Conservation (phyloP, 768 basidiomycete genomes). For the Trametes punicea region DNA sequence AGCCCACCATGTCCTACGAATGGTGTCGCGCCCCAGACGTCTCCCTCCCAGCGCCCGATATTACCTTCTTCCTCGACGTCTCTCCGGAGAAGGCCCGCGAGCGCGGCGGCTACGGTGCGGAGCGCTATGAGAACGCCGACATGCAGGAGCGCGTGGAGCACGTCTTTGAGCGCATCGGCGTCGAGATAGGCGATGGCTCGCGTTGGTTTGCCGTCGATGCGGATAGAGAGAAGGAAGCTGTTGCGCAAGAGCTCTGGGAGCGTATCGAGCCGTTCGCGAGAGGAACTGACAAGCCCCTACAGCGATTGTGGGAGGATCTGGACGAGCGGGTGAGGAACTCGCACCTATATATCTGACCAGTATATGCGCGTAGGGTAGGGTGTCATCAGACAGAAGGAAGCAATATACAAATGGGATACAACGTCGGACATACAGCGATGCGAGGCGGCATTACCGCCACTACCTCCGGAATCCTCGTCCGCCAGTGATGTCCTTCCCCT, state of each 20-base stretch:
- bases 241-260: conserved; percentile 55
- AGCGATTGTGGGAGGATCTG: conserved; percentile 47
- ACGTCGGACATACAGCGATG: neutral
- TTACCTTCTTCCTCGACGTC: conserved; percentile 85
- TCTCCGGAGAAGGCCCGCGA: conserved; percentile 60
- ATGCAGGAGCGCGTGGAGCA: conserved; percentile 65
- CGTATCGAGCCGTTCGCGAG: conserved; percentile 42
- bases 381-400: neutral
- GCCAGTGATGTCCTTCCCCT: conserved; percentile 22
- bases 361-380: neutral
- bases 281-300: conserved; percentile 41
- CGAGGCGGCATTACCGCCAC: neutral
- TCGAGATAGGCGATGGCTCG: conserved; percentile 41
- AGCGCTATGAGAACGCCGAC: conserved; percentile 82
- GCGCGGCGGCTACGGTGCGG: conserved; percentile 81
- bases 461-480: conserved; percentile 29
- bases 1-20: conserved; percentile 49
- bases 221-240: conserved; percentile 44
- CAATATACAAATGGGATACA: conserved; percentile 1
- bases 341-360: conserved; percentile 18
- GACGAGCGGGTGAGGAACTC: conserved; percentile 23
- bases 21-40: conserved; percentile 89
- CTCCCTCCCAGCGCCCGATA: conserved; percentile 85
- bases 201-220: conserved; percentile 62
- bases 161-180: conserved; percentile 55